A percentile compares a stretch with the other conserved stretches of the same genome.
phyloP scores from a whole-genome alignment of 768 basidiomycete species.

The Coprinellus aureogranulatus region DNA sequence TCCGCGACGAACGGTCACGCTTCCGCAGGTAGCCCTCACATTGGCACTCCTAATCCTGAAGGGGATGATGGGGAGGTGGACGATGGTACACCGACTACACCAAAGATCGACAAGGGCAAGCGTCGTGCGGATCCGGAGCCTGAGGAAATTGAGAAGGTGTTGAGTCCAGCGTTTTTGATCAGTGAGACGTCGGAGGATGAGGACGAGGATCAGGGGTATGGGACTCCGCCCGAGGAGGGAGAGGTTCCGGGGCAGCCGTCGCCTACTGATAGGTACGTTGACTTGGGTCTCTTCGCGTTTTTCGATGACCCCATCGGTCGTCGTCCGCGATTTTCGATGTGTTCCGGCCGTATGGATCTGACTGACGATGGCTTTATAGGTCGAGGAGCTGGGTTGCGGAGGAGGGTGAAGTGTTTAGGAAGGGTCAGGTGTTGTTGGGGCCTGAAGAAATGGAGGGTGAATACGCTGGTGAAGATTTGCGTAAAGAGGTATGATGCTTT shows the following conservation, averaged over 20 bases:
- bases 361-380: constrained; percentile 29
- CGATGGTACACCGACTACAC: constrained; percentile 46
- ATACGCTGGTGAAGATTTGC: constrained; percentile 84
- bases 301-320: too few species aligned
- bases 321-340: too few species aligned
- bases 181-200: constrained; percentile 52
- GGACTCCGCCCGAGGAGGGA: constrained; percentile 35
- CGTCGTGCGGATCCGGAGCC: constrained; percentile 67
- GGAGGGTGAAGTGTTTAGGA: constrained; percentile 95
- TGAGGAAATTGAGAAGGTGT: constrained; percentile 64
- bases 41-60: too few species aligned
- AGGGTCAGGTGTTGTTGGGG: constrained; percentile 76
- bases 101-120: constrained; percentile 77
- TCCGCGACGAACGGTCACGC: constrained; percentile 18
- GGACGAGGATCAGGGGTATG: constrained; percentile 44
- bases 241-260: constrained; percentile 29
- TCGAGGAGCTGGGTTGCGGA: constrained; percentile 85
- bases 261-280: constrained; percentile 51
- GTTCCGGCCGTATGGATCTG: too few species aligned
- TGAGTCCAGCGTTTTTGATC: constrained; percentile 61
- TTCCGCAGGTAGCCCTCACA: constrained; percentile 14
- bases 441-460: constrained; percentile 89
- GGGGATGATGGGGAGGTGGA: constrained; percentile 29
- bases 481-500: constrained; percentile 60
- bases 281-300: not conserved